Evolutionary conservation across 169 alveolate species (phyloP), one percentile per base, ranked within the genome.

Genomic region (Toxoplasma gondii): DNA sequence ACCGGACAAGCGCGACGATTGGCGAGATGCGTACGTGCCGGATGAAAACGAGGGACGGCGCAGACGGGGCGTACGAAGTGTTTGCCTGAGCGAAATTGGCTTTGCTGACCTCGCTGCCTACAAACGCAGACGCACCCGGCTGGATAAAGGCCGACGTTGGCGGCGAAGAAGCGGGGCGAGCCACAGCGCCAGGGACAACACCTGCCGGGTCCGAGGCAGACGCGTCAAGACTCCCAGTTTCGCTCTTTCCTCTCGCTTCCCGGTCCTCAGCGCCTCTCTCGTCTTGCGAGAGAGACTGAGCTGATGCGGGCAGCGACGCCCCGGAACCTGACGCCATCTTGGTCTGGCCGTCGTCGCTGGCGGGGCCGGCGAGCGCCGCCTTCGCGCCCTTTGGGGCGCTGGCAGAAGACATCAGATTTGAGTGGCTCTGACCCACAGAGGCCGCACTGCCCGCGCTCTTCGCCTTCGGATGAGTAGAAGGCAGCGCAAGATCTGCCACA

Each of bases 11-110:
- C 34, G 94, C 94, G 53, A 88, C 94, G 19, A 92, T 38, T 5
- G 94, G 94, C 64, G 94, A 92, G 53, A 92, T 91, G 36, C 94
- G 94, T 53, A 92, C 92, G 88, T 36, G 64, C 86, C 94, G 87
- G 54, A 92, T 74, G 94, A 74, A 92, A 38, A 82, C 38, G 53
- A 82, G 64, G n/a, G 90, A 22, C 31, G 90, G 90, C 69, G 69
- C 90, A 22, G 45, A 74, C 9, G 84, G 27, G 19, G 81, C 81
- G 19, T 24, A 69, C 9, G 81, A 4, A 29, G 81, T 24, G 38
- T n/a, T 24, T 69, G 81, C 31, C 19, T 24, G 41, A 17, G 81
- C n/a, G 81, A n/a, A 24, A 69, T 10, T 4, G 19, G 81, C 81
- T 29, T 24, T n/a, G 38, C 41, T n/a, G 81, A 2, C 81, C 41